phyloP scores from a whole-genome alignment of 495 filamentous ascomycete species.

The Talaromyces adpressus region DNA sequence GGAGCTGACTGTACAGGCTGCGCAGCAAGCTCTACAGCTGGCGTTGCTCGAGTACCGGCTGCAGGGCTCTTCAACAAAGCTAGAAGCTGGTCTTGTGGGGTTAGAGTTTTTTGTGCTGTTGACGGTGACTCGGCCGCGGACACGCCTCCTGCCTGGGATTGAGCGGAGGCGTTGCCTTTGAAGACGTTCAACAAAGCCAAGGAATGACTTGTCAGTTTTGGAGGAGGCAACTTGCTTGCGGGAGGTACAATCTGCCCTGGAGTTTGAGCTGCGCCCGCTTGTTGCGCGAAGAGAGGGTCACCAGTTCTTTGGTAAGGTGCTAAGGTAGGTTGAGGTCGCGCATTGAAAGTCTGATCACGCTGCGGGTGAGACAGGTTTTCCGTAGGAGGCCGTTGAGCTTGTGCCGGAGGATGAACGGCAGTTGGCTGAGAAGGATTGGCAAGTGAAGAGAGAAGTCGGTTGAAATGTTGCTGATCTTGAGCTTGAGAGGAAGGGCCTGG shows the following conservation, averaged over 20 bases:
- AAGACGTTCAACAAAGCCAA: conserved; percentile 58
- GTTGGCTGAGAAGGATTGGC: conserved; percentile 11
- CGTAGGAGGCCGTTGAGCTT: background rate
- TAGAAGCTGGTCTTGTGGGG: conserved; percentile 35
- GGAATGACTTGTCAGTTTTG: conserved; percentile 58
- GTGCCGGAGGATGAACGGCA: background rate
- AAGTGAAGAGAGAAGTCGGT: conserved; percentile 24
- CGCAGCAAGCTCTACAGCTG: conserved; percentile 26
- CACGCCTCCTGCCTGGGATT: conserved; percentile 21
- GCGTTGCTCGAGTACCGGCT: conserved; percentile 14
- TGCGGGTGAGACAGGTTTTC: background rate
- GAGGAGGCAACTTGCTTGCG: conserved; percentile 50
- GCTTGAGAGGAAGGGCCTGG: conserved; percentile 28
- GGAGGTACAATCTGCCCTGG: conserved; percentile 44
- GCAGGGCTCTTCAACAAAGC: conserved; percentile 27
- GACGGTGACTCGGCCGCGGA: conserved; percentile 16
- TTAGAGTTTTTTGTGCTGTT: conserved; percentile 22
- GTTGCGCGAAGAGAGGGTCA: conserved; percentile 42
- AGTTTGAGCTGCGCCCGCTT: conserved; percentile 27
- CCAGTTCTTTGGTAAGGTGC: conserved; percentile 48
- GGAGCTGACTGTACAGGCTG: conserved; percentile 19
- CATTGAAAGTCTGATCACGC: background rate
- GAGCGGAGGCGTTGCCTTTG: conserved; percentile 37
- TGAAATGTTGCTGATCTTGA: conserved; percentile 33
- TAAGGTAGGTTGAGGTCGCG: conserved; percentile 8